Evolutionary conservation across 768 basidiomycete genomes (phyloP), one percentile per base, ranked within the genome.

Genomic region (Mycena metata): DNA sequence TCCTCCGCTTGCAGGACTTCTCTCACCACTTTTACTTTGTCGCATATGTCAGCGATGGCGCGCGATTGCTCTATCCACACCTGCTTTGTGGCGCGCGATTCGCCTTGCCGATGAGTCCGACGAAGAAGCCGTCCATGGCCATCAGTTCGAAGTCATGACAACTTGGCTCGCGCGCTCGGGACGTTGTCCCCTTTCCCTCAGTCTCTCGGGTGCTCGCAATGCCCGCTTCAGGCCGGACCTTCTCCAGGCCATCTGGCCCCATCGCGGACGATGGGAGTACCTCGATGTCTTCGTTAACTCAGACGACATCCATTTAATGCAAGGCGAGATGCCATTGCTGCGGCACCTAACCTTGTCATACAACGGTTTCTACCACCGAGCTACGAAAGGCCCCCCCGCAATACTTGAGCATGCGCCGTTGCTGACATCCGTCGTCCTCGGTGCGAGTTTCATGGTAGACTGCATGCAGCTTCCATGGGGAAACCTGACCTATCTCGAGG

Each of bases 211-310:
- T 41, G 13, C 9, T 39, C 17, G 21, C 11, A 19, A n/a, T 23
- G 41, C 39, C 12, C 39, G 2, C 3, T 39, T 15, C 5, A 39
- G 41, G 6, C 54, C 36, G 15, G 35, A 54, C 35, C 43, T 58
- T 19, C 23, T 58, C 43, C 24, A 21, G 6, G 56, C 39, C 42
- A 45, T 43, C 30, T 15, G 30, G 13, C 26, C 24, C 43, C 43
- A 59, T 21, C 21, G 57, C 57, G 21, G 35, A 26, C 57, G 57
- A 41, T 59, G 57, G 57, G 57, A 46, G 26, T n/a, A 59, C n/a
- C 12, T 59, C 42, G 43, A 59, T 10, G 4, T 59, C 17, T 43
- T 45, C 43, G 23, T 59, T 12, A 24, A 26, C 24, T 33, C 33
- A 5, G 43, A 45, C 17, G 6, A 35, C 43, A 19, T 59, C 16